These are phyloP conservation scores for Tilletia indica DNA, from an alignment of 1,284 basidiomycete species.

Conservation along the genomic window DNA sequence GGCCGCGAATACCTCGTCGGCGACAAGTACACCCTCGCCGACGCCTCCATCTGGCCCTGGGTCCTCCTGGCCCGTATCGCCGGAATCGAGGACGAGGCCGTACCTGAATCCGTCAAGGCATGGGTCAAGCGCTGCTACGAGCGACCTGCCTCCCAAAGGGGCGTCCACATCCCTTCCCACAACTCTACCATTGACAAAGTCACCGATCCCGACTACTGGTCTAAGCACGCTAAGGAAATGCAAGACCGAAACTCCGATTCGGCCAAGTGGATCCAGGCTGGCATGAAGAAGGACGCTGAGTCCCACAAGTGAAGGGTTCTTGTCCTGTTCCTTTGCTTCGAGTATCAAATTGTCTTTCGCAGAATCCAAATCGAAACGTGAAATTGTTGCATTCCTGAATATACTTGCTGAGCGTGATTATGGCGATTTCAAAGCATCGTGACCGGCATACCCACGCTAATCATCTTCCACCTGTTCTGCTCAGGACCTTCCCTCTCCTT, in stretches of 20 bases:
- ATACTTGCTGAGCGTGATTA: too few species aligned
- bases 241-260: neutral
- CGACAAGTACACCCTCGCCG: constrained; percentile 41
- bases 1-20: constrained; percentile 43
- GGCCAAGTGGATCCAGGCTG: neutral
- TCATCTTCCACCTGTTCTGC: neutral
- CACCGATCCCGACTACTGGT: constrained; percentile 3
- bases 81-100: constrained; percentile 28
- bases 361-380: too few species aligned
- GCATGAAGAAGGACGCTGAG: constrained; percentile 12
- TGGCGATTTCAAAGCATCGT: neutral
- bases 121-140: constrained; percentile 32
- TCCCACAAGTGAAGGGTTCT: neutral
- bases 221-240: neutral
- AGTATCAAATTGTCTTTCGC: too few species aligned
- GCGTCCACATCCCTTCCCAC: constrained; percentile 26
- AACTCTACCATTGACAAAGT: neutral
- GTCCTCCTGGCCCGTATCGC: constrained; percentile 29
- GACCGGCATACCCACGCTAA: neutral
- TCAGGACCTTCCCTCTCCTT: neutral
- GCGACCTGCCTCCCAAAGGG: constrained; percentile 30
- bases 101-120: constrained; percentile 31
- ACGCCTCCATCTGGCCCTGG: constrained; percentile 41
- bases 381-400: too few species aligned
- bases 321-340: too few species aligned